These are phyloP conservation scores for Candida qinlingensis DNA, from an alignment of 805 yeast species.

Conservation along the genomic window DNA sequence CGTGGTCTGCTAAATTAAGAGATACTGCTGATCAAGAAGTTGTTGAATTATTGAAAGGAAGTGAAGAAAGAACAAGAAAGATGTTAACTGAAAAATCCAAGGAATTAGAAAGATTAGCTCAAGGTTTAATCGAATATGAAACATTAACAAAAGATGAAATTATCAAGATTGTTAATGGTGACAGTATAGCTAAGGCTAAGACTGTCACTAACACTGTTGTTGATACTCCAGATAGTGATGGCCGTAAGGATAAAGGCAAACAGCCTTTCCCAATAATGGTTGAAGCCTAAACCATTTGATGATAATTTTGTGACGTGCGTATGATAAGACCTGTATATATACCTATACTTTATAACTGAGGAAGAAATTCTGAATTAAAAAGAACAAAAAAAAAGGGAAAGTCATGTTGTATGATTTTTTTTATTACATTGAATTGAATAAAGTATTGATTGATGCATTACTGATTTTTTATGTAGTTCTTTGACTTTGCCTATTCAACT, in stretches of 20 bases:
- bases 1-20: slow-evolving; percentile 86
- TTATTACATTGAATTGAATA: background rate
- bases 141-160: slow-evolving; percentile 89
- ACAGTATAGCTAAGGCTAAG: slow-evolving; percentile 61
- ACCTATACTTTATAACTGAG: background rate
- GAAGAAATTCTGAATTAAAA: background rate
- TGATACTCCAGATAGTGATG: slow-evolving; percentile 45
- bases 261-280: slow-evolving; percentile 26
- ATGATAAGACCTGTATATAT: slow-evolving; percentile 6
- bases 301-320: background rate
- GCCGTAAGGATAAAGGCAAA: slow-evolving; percentile 34
- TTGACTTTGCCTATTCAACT: background rate
- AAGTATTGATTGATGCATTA: slow-evolving; percentile 2
- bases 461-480: background rate
- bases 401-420: background rate
- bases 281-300: slow-evolving; percentile 14
- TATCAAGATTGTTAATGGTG: slow-evolving; percentile 80
- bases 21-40: slow-evolving; percentile 94
- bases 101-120: slow-evolving; percentile 84
- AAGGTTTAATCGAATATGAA: slow-evolving; percentile 91
- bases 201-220: slow-evolving; percentile 72
- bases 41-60: slow-evolving; percentile 60
- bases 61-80: slow-evolving; percentile 75
- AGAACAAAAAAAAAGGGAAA: background rate
- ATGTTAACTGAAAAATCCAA: slow-evolving; percentile 53